A percentile compares a stretch with the other conserved stretches of the same genome.
Evolutionary conservation across 2,329 filamentous ascomycete genomes (phyloP).

Genomic region (Aspergillus fijiensis): DNA sequence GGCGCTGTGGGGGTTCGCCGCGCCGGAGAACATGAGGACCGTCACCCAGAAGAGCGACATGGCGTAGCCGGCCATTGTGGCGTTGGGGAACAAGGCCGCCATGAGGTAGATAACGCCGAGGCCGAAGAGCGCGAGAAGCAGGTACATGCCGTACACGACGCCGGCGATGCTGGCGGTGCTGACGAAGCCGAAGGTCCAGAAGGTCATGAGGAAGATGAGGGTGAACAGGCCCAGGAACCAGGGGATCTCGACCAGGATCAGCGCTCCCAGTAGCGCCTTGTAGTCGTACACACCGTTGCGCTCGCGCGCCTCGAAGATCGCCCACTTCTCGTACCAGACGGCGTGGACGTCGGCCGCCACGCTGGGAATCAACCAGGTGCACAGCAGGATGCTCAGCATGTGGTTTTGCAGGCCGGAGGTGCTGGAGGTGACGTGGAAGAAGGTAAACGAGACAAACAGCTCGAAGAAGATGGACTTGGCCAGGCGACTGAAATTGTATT

Average conservation of each 20-base stretch:
- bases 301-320: slow-evolving; percentile 10
- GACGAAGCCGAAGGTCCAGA: slow-evolving; percentile 12
- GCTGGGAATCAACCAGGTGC: slow-evolving; percentile 1
- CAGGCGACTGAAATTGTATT: slow-evolving; percentile 12
- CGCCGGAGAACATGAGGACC: slow-evolving; percentile 8
- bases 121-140: slow-evolving; percentile 6
- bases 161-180: slow-evolving; percentile 6
- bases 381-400: too few relatives aligned
- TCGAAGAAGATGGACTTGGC: slow-evolving; percentile 8
- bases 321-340: slow-evolving; percentile 13
- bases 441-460: slow-evolving; percentile 7
- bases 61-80: slow-evolving; percentile 12
- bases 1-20: neutral
- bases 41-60: slow-evolving; percentile 12
- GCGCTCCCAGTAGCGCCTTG: slow-evolving; percentile 6
- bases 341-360: slow-evolving; percentile 6
- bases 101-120: neutral
- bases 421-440: too few relatives aligned
- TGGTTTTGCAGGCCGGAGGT: too few relatives aligned
- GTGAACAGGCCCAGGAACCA: slow-evolving; percentile 1
- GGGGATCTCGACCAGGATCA: slow-evolving; percentile 9
- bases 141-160: slow-evolving; percentile 8
- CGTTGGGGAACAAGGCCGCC: slow-evolving; percentile 9
- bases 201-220: slow-evolving; percentile 3
- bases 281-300: slow-evolving; percentile 10